Evolutionary conservation across 1,139 yeast genomes (phyloP).

Genomic region (Geotrichum candidum): DNA sequence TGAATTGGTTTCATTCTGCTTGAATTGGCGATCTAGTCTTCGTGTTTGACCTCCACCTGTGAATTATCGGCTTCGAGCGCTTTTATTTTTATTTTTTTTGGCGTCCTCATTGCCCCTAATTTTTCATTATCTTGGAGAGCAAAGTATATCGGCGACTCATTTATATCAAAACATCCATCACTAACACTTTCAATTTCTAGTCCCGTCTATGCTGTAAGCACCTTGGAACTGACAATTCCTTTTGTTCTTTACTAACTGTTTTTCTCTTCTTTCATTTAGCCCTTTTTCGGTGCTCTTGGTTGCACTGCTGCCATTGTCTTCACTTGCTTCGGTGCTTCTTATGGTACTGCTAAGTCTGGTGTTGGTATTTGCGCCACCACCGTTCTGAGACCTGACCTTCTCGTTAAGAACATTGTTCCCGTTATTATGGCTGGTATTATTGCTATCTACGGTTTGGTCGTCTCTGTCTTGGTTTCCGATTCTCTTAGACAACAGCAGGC

Average conservation of each 20-base stretch:
- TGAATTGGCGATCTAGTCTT: background rate
- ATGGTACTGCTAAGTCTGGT: conserved; percentile 98
- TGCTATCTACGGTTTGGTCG: conserved; percentile 94
- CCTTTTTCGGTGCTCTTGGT: conserved; percentile 96
- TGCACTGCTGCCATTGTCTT: conserved; percentile 98
- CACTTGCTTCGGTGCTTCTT: conserved; percentile 92
- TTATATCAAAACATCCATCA: background rate
- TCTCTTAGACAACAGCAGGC: conserved; percentile 79
- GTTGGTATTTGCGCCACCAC: conserved; percentile 98
- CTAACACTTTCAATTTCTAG: conserved; percentile 33
- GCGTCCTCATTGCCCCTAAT: background rate
- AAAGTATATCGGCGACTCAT: background rate
- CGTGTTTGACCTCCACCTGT: background rate
- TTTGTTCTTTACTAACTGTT: conserved; percentile 6
- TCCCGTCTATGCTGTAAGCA: conserved; percentile 63
- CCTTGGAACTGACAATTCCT: background rate
- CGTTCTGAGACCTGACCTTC: conserved; percentile 85
- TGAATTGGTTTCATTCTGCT: background rate
- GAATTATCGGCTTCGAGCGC: background rate
- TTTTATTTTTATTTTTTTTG: background rate
- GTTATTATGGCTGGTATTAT: conserved; percentile 98
- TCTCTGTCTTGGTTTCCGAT: conserved; percentile 92
- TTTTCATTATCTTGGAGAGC: background rate
- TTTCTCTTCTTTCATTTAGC: conserved; percentile 33
- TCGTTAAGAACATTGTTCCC: conserved; percentile 48